Conservation (phyloP, 148 eudicot species). For the Nepenthes gracilis region DNA sequence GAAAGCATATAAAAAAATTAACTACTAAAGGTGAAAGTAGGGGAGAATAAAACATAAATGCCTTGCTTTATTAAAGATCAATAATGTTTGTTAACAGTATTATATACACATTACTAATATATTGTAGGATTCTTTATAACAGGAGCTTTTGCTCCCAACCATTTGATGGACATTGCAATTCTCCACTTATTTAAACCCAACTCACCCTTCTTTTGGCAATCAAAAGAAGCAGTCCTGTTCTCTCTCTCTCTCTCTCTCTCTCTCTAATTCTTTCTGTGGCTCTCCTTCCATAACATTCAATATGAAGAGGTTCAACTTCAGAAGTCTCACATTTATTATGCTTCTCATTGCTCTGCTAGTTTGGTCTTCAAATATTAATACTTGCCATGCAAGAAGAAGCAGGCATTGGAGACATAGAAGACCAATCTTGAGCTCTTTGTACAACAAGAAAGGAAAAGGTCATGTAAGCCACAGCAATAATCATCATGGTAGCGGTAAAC, state of each 20-base stretch:
- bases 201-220: conserved; percentile 6
- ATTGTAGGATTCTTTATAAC: no score
- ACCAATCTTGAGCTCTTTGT: conserved; percentile 12
- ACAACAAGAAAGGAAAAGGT: conserved; percentile 5
- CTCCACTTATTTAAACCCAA: conserved; percentile 23
- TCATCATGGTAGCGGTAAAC: no score
- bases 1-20: background rate
- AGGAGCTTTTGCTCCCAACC: background rate
- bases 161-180: background rate
- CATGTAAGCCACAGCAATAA: conserved; percentile 3
- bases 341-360: conserved; percentile 18
- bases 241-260: background rate
- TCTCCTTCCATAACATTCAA: background rate
- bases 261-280: background rate
- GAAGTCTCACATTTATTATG: conserved; percentile 22
- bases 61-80: conserved; percentile 7
- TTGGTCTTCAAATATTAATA: conserved; percentile 15
- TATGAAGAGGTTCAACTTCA: conserved; percentile 25
- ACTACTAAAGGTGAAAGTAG: background rate
- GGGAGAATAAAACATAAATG: conserved; percentile 10
- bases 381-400: conserved; percentile 18
- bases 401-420: conserved; percentile 16
- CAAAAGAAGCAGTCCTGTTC: background rate
- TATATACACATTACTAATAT: no score
- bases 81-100: no score